Base-by-base conservation (phyloP, 345 rosid genomes). In the Eucalyptus regnans region DNA sequence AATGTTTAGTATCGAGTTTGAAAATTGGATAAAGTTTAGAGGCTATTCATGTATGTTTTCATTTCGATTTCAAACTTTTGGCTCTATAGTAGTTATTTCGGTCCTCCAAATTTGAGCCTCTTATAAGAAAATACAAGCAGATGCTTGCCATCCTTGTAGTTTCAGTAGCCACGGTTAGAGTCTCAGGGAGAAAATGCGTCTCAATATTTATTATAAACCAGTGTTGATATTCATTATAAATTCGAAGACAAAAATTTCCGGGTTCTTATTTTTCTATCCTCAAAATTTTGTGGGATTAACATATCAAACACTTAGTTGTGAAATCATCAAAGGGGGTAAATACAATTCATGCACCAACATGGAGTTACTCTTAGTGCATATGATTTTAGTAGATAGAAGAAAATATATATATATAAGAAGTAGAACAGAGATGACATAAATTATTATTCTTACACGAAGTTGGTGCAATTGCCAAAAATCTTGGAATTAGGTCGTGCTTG, bases 381-480 rank as follows among this genome's bases (percentile, higher is more conserved):
- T 4, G 13, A 14, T 14, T n/a, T 20, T n/a, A 4, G 10, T n/a
- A n/a, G 76, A 64, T 13, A 14, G 18, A 64, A 13, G 20, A 64
- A n/a, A 64, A 14, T 64, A n/a, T n/a, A 14, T 14, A 14, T 64
- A n/a, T n/a, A 14, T 14, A n/a, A 64, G 76, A 64, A 64, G 71
- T 64, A 29, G 71, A 64, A n/a, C 76, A 13, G 1, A 64, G 76
- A n/a, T 3, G 20, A 64, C 18, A n/a, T n/a, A 7, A 13, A 25
- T 10, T 58, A 58, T 23, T 0, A 18, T 18, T 52, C 25, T 18
- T 11, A 3, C 0, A 11, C 2, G 3, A 14, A n/a, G 76, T 66
- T 66, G 2, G 3, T 66, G 41, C 1, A 8, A 66, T 15, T 29
- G 1, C 9, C 18, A 64, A 7, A 13, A 4, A 13, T 64, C 76